Percentiles rank a stretch among this genome's conserved stretches.
These are phyloP conservation scores for Pleurotus salmoneostramineus DNA, from an alignment of 768 basidiomycete species.

Conservation along the genomic window DNA sequence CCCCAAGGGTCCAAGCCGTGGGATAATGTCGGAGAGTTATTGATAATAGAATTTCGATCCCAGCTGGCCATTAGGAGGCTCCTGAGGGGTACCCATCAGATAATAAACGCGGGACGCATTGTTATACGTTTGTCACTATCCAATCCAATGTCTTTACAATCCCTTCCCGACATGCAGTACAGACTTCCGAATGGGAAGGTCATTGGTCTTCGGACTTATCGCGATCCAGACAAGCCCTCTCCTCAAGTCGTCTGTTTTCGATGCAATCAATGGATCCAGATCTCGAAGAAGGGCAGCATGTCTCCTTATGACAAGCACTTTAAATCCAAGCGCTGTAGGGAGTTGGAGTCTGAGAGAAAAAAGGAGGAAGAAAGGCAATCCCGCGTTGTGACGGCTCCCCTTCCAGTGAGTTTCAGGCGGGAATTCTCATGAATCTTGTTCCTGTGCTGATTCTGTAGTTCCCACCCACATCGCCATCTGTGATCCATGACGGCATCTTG, in stretches of 20 bases:
- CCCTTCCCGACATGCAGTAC: neutral
- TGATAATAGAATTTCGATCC: too few relatives aligned
- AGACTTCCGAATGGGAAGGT: neutral
- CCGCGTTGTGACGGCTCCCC: neutral
- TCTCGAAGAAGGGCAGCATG: neutral
- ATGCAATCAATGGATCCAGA: neutral
- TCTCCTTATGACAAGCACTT: neutral
- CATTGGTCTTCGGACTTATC: neutral
- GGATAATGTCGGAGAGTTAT: too few relatives aligned
- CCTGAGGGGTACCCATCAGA: too few relatives aligned
- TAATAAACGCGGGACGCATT: too few relatives aligned
- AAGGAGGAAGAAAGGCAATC: neutral
- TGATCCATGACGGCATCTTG: neutral
- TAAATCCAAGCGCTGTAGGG: neutral
- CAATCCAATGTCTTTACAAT: too few relatives aligned
- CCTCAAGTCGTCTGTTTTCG: neutral
- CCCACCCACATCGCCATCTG: neutral
- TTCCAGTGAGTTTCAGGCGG: neutral
- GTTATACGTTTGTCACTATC: too few relatives aligned
- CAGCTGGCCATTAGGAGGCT: too few relatives aligned
- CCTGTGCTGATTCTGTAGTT: too few relatives aligned
- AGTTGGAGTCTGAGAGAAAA: neutral
- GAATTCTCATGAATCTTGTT: neutral
- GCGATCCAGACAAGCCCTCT: neutral
- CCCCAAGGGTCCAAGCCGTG: too few relatives aligned